Base-by-base conservation (phyloP, 768 basidiomycete species). In the Tylopilus cervinicoccineus region DNA sequence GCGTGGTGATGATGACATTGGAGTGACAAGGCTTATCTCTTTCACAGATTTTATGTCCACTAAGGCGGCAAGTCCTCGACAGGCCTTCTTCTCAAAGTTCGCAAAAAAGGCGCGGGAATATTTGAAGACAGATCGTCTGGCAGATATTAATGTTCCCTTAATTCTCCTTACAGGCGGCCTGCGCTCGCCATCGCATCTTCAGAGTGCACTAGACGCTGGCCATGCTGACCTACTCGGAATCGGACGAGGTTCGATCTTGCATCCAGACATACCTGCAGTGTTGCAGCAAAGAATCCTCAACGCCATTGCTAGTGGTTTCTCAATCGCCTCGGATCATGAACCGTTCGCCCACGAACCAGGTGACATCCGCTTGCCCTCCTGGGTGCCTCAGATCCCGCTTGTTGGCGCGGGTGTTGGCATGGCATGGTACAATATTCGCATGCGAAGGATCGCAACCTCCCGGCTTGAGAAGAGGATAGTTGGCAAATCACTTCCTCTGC, bases 141-240 rank as follows among this genome's bases (percentile, higher is more conserved):
- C 55, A 9, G 53, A 59, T 9, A 29, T 50, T 6, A 45, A 58
- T 8, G 58, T 65, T 3, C 88, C 91, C 1, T 70, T 86, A 7
- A 72, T 93, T 54, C 70, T 93, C 24, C 77, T 94, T 23, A 93
- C 92, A 0, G 92, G 92, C 24, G 90, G 89, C 20, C 76, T 95
- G 33, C 72, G 76, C 20, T 80, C 83, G 0, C 77, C 80, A 14
- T 66, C 74, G 0, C 74, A 79, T 26, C 70, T 93, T 32, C 65
- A 72, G 11, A 62, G 68, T 14, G 86, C 78, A 1, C 72, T 91
- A 14, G 53, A 60, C 0, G 67, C 76, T 9, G 67, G 66, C 6
- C 80, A 90, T 49, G 78, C 89, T 0, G 76, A 94, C 63, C 71
- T 93, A 20, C 71, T 92, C 27, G 93, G 93, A 0, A 72, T 94